These are phyloP conservation scores for Cryphonectria parasitica DNA, from an alignment of 2,329 filamentous ascomycete genomes.

Conservation along the genomic window DNA sequence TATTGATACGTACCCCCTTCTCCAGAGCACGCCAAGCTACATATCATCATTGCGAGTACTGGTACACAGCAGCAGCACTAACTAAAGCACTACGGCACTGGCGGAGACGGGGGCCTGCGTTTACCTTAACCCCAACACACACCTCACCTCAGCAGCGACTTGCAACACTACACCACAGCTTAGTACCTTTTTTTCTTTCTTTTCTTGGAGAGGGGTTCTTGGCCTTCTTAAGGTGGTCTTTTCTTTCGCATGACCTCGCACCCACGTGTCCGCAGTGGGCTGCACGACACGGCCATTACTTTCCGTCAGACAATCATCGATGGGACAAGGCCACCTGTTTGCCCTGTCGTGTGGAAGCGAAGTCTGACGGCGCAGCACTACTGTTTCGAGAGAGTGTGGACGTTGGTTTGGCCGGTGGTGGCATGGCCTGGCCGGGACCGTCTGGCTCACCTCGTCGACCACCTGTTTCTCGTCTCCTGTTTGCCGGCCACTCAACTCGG, in stretches of 20 bases:
- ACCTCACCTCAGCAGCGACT: not conserved
- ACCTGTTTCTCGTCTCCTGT: constrained; percentile 3
- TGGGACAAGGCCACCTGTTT: not conserved
- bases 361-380: constrained; percentile 4
- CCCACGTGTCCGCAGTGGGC: constrained; percentile 4
- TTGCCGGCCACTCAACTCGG: not conserved
- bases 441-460: constrained; percentile 7
- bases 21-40: not conserved
- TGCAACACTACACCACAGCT: not conserved
- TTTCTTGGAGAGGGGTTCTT: not conserved
- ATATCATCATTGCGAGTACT: not conserved
- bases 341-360: not conserved
- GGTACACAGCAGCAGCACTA: not conserved
- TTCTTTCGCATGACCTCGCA: not conserved
- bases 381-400: constrained; percentile 7
- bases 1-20: not conserved
- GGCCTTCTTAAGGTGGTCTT: not conserved
- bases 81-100: not conserved
- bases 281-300: constrained; percentile 2
- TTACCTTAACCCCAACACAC: not conserved
- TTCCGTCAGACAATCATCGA: not conserved
- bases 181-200: not conserved
- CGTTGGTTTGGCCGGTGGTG: not conserved
- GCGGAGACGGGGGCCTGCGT: not conserved
- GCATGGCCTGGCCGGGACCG: constrained; percentile 10